These are phyloP conservation scores for Cyberlindnera lachancei DNA, from an alignment of 805 yeast genomes.

Conservation along the genomic window DNA sequence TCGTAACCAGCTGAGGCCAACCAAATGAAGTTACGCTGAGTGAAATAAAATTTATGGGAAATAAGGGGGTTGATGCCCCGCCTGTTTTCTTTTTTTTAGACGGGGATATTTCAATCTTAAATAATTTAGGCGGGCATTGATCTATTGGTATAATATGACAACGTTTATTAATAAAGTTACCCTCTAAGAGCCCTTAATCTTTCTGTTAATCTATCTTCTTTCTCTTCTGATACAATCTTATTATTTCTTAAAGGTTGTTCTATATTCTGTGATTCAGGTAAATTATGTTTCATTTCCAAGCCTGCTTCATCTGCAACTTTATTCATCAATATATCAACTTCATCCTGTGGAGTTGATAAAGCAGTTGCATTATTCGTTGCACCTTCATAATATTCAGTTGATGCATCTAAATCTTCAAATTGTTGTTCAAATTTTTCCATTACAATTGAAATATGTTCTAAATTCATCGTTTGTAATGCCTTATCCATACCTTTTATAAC, in stretches of 20 bases:
- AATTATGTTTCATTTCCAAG: constrained; percentile 78
- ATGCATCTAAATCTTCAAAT: constrained; percentile 91
- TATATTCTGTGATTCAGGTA: constrained; percentile 36
- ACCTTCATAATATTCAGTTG: constrained; percentile 86
- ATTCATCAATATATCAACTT: constrained; percentile 83
- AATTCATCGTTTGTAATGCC: constrained; percentile 92
- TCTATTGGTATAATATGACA: too few species aligned
- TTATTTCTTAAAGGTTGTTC: constrained; percentile 50
- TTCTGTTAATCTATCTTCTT: constrained; percentile 84
- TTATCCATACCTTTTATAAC: constrained; percentile 95
- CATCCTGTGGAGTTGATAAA: constrained; percentile 86
- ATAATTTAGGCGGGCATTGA: too few species aligned
- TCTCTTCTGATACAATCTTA: constrained; percentile 56
- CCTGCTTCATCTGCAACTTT: constrained; percentile 98
- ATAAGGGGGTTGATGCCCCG: too few species aligned
- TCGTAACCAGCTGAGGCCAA: too few species aligned
- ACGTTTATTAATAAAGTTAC: too few species aligned
- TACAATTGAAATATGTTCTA: constrained; percentile 84
- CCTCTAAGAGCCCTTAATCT: constrained; percentile 75
- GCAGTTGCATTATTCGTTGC: constrained; percentile 88
- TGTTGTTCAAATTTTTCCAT: constrained; percentile 97
- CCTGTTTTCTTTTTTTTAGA: too few species aligned
- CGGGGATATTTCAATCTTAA: too few species aligned
- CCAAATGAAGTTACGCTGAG: too few species aligned
- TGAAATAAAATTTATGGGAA: too few species aligned